Evolutionary conservation across 2,329 filamentous ascomycete genomes (phyloP).

Genomic region (Trichophyton benhamiae): DNA sequence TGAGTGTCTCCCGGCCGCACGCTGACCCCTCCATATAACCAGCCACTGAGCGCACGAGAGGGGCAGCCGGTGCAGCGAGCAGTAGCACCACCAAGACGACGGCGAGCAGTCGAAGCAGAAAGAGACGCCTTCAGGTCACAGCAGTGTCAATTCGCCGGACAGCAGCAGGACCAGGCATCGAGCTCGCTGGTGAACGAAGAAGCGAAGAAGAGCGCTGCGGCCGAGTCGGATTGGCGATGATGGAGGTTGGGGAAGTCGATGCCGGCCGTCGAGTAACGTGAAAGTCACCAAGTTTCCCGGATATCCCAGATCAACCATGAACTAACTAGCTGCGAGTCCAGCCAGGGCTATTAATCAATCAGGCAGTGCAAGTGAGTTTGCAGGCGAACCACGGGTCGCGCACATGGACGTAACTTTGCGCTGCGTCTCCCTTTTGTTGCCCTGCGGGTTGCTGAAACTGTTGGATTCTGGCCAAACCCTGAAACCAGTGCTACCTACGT

Average conservation of each 20-base stretch:
- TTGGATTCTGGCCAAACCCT: neutral
- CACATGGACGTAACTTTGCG: neutral
- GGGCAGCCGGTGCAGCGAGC: neutral
- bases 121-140: neutral
- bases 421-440: neutral
- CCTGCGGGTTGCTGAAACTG: neutral
- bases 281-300: neutral
- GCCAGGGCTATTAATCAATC: too few relatives aligned
- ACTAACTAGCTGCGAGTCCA: too few relatives aligned
- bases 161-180: neutral
- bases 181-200: neutral
- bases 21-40: neutral
- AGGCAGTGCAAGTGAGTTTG: too few relatives aligned
- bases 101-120: neutral
- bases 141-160: neutral
- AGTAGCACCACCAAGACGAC: neutral
- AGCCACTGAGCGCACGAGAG: too few relatives aligned
- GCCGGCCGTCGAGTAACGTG: neutral
- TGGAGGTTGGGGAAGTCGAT: neutral
- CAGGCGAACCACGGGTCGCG: neutral
- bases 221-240: neutral
- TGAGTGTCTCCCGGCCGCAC: neutral
- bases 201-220: neutral
- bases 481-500: neutral
- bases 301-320: neutral